A percentile compares a stretch with the other conserved stretches of the same genome.
phyloP scores from a whole-genome alignment of 164 flowering plant genomes.

The Magnolia sinica region DNA sequence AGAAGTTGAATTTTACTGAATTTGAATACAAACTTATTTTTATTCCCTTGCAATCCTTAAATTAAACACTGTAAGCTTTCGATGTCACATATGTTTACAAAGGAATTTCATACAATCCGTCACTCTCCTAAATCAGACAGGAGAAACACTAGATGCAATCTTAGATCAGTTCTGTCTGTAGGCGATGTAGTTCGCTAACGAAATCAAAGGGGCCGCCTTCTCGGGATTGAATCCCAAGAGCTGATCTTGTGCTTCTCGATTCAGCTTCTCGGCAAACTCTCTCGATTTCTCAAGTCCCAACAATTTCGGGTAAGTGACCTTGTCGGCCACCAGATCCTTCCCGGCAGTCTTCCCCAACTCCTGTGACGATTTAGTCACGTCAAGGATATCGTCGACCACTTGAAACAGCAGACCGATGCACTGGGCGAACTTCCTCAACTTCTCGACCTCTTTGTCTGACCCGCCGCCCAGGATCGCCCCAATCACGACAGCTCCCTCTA shows the following conservation, averaged over 20 bases:
- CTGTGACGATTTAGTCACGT: constrained; percentile 58
- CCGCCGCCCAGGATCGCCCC: constrained; percentile 81
- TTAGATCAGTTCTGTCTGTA: constrained; percentile 42
- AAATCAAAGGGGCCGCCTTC: constrained; percentile 63
- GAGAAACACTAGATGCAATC: neutral
- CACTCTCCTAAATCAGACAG: neutral
- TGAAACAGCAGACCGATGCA: constrained; percentile 66
- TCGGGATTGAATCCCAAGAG: constrained; percentile 51
- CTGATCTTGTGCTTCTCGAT: constrained; percentile 47
- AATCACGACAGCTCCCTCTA: constrained; percentile 64
- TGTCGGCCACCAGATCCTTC: constrained; percentile 68
- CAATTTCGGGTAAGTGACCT: constrained; percentile 64
- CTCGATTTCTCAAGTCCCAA: constrained; percentile 64
- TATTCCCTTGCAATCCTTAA: neutral
- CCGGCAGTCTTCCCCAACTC: constrained; percentile 85
- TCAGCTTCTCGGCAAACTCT: constrained; percentile 55
- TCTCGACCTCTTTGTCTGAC: constrained; percentile 50
- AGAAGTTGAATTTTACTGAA: neutral
- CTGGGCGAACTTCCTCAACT: constrained; percentile 53
- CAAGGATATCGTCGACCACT: constrained; percentile 80
- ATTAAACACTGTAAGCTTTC: neutral
- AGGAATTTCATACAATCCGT: neutral
- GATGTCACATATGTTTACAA: neutral
- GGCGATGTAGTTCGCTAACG: constrained; percentile 67
- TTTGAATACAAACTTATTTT: neutral